Evolutionary conservation across 371 early-diverging fungal genomes (phyloP).

Genomic region (Mortierella polycephala): DNA sequence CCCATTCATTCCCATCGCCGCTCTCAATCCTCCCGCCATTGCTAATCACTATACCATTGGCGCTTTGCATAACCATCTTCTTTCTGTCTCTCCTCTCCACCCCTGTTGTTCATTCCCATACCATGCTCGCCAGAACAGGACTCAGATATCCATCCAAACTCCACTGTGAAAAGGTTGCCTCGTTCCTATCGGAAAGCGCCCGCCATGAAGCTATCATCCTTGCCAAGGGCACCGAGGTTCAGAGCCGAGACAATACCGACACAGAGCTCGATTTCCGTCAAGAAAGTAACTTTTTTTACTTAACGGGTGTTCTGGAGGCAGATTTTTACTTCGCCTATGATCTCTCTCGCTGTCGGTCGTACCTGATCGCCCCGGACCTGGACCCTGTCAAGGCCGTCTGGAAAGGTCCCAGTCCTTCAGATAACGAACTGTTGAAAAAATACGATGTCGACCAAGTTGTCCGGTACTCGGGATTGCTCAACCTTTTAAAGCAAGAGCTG

Average conservation of each 20-base stretch:
- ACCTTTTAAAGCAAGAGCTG: constrained; percentile 32
- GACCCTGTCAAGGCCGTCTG: constrained; percentile 59
- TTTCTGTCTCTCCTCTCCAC: too few relatives aligned
- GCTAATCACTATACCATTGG: too few relatives aligned
- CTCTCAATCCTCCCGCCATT: too few relatives aligned
- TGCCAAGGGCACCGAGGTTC: constrained; percentile 49
- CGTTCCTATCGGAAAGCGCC: constrained; percentile 19
- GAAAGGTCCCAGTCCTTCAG: constrained; percentile 59
- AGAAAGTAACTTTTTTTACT: constrained; percentile 67
- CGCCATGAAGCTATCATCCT: constrained; percentile 31
- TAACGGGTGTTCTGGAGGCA: constrained; percentile 65
- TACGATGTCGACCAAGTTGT: constrained; percentile 64
- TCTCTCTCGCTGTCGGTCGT: constrained; percentile 47
- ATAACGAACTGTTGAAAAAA: constrained; percentile 54
- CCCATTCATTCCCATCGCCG: too few relatives aligned
- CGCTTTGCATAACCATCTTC: too few relatives aligned
- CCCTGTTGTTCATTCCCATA: too few relatives aligned
- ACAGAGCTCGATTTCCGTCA: constrained; percentile 66
- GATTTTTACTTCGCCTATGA: constrained; percentile 64
- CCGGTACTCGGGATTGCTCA: constrained; percentile 50
- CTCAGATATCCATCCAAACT: constrained; percentile 50
- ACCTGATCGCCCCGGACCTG: constrained; percentile 61
- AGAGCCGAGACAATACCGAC: constrained; percentile 63
- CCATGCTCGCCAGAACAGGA: constrained; percentile 45
- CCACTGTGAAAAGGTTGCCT: constrained; percentile 50